Percentiles rank a stretch among this genome's conserved stretches.
Evolutionary conservation across 345 rosid genomes (phyloP).

Genomic region (Camelina laxa): DNA sequence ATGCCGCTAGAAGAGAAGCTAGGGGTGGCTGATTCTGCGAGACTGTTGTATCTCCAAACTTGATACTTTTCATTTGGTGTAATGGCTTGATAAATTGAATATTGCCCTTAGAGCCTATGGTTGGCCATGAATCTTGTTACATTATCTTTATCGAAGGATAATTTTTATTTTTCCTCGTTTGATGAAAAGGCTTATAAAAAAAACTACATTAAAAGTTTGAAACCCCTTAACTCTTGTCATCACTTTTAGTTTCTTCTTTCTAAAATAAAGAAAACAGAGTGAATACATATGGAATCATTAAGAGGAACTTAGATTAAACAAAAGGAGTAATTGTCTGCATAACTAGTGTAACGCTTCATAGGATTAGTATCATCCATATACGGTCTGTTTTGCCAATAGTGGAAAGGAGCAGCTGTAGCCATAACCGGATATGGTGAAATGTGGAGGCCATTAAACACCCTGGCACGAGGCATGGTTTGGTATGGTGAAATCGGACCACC

Average conservation of each 20-base stretch:
- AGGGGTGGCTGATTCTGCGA: slow-evolving; percentile 71
- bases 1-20: slow-evolving; percentile 99
- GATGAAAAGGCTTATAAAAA: neutral
- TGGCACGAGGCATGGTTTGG: slow-evolving; percentile 8
- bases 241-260: slow-evolving; percentile 4
- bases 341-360: slow-evolving; percentile 34
- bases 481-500: slow-evolving; percentile 24
- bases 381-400: slow-evolving; percentile 25
- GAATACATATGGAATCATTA: neutral
- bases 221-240: neutral
- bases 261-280: slow-evolving; percentile 20
- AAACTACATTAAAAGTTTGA: slow-evolving; percentile 2
- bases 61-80: slow-evolving; percentile 39
- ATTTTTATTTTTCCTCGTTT: neutral
- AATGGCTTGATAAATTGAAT: slow-evolving; percentile 24
- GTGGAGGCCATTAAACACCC: slow-evolving; percentile 6
- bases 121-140: slow-evolving; percentile 25
- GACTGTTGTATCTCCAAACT: slow-evolving; percentile 31
- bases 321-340: slow-evolving; percentile 35
- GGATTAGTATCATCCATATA: slow-evolving; percentile 36
- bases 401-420: slow-evolving; percentile 22
- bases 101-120: slow-evolving; percentile 1
- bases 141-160: slow-evolving; percentile 30
- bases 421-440: slow-evolving; percentile 41
- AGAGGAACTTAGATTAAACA: slow-evolving; percentile 16